Conservation (phyloP, 2,329 filamentous ascomycete species). For the Domatiomyces catenatus region DNA sequence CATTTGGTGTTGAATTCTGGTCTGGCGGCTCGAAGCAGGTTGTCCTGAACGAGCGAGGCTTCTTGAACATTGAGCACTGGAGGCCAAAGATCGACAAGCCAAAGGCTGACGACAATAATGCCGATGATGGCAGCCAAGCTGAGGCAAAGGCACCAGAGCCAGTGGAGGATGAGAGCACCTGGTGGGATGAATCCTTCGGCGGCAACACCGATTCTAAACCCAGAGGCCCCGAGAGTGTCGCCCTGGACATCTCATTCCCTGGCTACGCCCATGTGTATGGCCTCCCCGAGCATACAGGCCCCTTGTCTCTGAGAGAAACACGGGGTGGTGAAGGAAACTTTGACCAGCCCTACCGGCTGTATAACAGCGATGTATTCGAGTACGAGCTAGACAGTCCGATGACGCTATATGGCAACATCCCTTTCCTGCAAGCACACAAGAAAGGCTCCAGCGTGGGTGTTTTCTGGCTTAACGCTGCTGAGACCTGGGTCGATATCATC, state of each 20-base stretch:
- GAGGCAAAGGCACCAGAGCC: constrained; percentile 26
- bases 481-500: constrained; percentile 92
- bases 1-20: constrained; percentile 75
- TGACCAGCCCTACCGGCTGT: constrained; percentile 78
- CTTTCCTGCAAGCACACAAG: constrained; percentile 93
- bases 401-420: constrained; percentile 95
- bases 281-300: constrained; percentile 82
- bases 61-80: constrained; percentile 94
- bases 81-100: constrained; percentile 59
- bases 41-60: constrained; percentile 75
- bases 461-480: constrained; percentile 93
- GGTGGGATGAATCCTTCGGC: constrained; percentile 96
- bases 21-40: constrained; percentile 68
- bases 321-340: constrained; percentile 72
- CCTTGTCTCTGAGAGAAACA: constrained; percentile 77
- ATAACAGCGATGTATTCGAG: constrained; percentile 95
- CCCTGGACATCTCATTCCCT: constrained; percentile 77
- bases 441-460: constrained; percentile 88
- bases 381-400: constrained; percentile 95
- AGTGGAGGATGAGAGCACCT: constrained; percentile 68
- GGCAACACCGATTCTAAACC: constrained; percentile 92
- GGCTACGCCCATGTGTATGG: constrained; percentile 88
- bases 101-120: constrained; percentile 28
- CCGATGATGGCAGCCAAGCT: constrained; percentile 24
- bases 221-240: constrained; percentile 83